A percentile compares a stretch with the other conserved stretches of the same genome.
These are phyloP conservation scores for Erysimum cheiri DNA, from an alignment of 441 rosid species.

Conservation along the genomic window DNA sequence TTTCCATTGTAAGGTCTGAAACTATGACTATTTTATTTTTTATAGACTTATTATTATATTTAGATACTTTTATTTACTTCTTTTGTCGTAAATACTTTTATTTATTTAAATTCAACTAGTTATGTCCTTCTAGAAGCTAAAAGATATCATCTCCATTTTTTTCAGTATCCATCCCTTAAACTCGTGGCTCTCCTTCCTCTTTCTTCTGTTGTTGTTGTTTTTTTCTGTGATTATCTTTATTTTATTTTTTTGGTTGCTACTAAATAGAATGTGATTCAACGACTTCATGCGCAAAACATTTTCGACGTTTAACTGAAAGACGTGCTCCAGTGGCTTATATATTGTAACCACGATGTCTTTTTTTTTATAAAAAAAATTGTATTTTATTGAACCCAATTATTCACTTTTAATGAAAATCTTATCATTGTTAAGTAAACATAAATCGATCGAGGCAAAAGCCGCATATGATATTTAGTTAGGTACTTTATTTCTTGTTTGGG, in stretches of 20 bases:
- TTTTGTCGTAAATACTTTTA: neutral
- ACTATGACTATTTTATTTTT: neutral
- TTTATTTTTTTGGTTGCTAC: neutral
- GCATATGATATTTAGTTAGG: neutral
- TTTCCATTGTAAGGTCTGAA: no score
- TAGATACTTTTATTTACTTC: neutral
- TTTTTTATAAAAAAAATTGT: neutral
- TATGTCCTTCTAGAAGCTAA: conserved; percentile 32
- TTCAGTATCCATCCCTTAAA: neutral
- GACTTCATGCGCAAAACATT: neutral
- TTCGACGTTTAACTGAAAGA: conserved; percentile 36
- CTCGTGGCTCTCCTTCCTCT: conserved; percentile 10
- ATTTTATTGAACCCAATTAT: neutral
- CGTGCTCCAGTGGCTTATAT: conserved; percentile 19
- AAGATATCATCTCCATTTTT: neutral
- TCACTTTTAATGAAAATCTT: neutral
- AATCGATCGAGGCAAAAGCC: neutral
- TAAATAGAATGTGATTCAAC: conserved; percentile 15
- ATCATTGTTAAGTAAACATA: neutral
- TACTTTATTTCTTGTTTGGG: conserved; percentile 14
- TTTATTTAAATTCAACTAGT: neutral
- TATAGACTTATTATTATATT: neutral
- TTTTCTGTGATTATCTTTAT: neutral
- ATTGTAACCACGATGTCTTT: conserved; percentile 32
- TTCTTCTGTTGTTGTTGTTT: neutral